Conservation (phyloP, 768 basidiomycete genomes). For the Cantharellus anzutake region DNA sequence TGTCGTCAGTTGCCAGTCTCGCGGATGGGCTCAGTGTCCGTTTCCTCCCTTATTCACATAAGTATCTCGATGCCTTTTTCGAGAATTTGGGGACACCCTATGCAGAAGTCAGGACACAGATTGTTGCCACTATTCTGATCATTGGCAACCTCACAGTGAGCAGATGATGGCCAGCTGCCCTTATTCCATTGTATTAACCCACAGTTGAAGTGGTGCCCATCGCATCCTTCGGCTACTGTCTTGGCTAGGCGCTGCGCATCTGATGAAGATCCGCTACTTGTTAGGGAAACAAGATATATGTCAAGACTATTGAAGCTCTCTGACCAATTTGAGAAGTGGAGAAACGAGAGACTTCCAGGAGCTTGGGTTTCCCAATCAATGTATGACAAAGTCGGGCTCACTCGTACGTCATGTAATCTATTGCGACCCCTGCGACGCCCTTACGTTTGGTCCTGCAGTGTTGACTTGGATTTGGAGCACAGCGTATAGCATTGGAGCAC, state of each 20-base stretch:
- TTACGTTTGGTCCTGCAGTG: constrained; percentile 23
- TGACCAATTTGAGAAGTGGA: constrained; percentile 43
- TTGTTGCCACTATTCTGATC: neutral
- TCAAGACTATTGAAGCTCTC: constrained; percentile 37
- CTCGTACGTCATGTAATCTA: constrained; percentile 30
- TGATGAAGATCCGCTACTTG: constrained; percentile 36
- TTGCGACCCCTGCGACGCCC: neutral
- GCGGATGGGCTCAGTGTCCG: constrained; percentile 46
- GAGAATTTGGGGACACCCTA: constrained; percentile 65
- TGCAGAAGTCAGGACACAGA: constrained; percentile 40
- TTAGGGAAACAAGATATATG: constrained; percentile 37
- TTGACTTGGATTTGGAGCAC: constrained; percentile 66
- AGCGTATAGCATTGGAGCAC: constrained; percentile 55
- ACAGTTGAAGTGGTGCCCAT: constrained; percentile 49
- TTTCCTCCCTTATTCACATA: constrained; percentile 46
- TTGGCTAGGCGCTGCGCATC: constrained; percentile 37
- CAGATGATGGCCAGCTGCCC: neutral
- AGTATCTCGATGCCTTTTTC: constrained; percentile 51
- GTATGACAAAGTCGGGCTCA: constrained; percentile 79
- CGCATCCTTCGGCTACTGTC: constrained; percentile 33
- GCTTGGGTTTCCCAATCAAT: constrained; percentile 73
- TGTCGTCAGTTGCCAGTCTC: constrained; percentile 45
- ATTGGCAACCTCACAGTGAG: neutral
- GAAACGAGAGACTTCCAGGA: constrained; percentile 59
- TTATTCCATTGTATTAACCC: constrained; percentile 5